Evolutionary conservation across 2,329 filamentous ascomycete genomes (phyloP).

Genomic region (Amauroascus niger): DNA sequence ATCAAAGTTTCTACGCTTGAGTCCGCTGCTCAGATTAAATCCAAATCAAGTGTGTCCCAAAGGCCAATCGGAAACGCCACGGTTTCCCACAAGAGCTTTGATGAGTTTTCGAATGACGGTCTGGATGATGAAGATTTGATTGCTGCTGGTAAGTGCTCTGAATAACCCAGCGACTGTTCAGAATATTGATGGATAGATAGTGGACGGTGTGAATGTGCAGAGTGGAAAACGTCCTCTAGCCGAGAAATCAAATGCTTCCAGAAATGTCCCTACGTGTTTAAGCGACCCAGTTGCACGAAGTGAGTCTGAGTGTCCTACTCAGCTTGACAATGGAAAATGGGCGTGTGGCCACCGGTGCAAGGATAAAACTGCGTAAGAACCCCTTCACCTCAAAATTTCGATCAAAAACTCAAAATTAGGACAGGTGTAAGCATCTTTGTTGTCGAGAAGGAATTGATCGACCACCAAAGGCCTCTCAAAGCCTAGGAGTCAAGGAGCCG

Average conservation of each 20-base stretch:
- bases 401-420: conserved; percentile 31
- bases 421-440: conserved; percentile 60
- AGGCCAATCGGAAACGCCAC: not conserved
- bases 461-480: conserved; percentile 40
- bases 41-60: not conserved
- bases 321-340: conserved; percentile 62
- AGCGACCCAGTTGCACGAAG: not conserved
- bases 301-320: conserved; percentile 35
- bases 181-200: not conserved
- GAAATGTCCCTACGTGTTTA: not conserved
- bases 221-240: not conserved
- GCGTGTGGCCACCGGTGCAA: conserved; percentile 63
- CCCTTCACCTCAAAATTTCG: conserved; percentile 20
- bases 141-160: conserved; percentile 27
- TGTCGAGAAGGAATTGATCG: conserved; percentile 63
- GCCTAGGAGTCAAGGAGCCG: conserved; percentile 14
- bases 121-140: conserved; percentile 47
- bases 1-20: not conserved
- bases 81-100: conserved; percentile 21
- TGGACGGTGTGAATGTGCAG: not conserved
- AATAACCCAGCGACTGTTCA: not conserved
- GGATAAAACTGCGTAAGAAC: conserved; percentile 41
- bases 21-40: not conserved
- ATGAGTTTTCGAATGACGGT: conserved; percentile 46
- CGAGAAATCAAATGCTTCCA: not conserved